Base-by-base conservation (phyloP, 768 basidiomycete genomes). In the Phaffia australis region DNA sequence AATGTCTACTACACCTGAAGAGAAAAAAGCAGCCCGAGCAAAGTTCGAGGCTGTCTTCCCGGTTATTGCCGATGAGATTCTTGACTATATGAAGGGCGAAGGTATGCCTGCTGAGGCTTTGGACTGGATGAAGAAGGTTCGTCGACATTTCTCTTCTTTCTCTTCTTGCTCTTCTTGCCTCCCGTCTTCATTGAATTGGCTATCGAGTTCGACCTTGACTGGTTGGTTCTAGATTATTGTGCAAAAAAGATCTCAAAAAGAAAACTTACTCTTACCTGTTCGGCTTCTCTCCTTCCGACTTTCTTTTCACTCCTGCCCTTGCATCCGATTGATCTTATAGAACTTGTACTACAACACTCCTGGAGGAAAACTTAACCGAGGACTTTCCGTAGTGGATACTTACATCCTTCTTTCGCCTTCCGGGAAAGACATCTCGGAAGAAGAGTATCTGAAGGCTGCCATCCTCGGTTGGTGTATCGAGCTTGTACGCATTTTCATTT, bases 391-490 rank as follows among this genome's bases (percentile, higher is more conserved):
- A 72, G 87, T 92, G 56, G 94, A 97, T 76, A 88, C 89, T 3
- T 87, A 86, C 61, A 85, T 89, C 77, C 92, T 97, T 74, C 77
- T 98, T 68, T 79, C 83, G 1, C 56, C 78, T 21, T 48, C 64
- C 18, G 67, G 67, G 19, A 62, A 61, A 48, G 66, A 64, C 15
- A 77, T 94, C 69, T 80, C 80, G 0, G 89, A 91, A 0, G 84
- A 88, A 6, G 92, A 97, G 78, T 97, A 94, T 79, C 80, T 86
- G 78, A 84, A 87, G 71, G 83, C 89, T 8, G 93, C 89, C 4
- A 78, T 94, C 35, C 81, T 98, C 32, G 94, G 93, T 3, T 98
- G 94, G 94, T 86, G 88, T 76, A 85, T 99, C 71, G 94, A 98
- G 78, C 81, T 97, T 69, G 93, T 93, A 69, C 71, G 89, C 81